Base-by-base conservation (phyloP, 805 yeast genomes). In the Pichia californica region DNA sequence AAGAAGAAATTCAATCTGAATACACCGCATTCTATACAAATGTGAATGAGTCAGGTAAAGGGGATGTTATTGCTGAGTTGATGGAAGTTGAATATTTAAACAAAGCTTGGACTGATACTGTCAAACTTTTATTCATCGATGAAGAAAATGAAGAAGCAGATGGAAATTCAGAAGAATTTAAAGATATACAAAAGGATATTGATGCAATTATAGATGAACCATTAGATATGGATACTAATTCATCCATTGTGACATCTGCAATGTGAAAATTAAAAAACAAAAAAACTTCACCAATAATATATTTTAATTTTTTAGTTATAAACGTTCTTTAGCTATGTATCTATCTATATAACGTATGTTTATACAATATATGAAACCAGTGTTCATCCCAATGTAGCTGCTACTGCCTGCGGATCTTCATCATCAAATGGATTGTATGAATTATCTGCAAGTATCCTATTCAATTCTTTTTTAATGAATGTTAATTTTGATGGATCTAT, bases 351-450 rank as follows among this genome's bases (percentile, higher is more conserved):
- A n/a, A n/a, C n/a, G n/a, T n/a, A n/a, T n/a, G n/a, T n/a, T n/a
- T n/a, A n/a, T n/a, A n/a, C n/a, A n/a, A n/a, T n/a, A n/a, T n/a
- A n/a, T n/a, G n/a, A n/a, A n/a, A n/a, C n/a, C n/a, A n/a, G n/a
- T n/a, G n/a, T n/a, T n/a, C n/a, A n/a, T n/a, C n/a, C n/a, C n/a
- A n/a, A n/a, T n/a, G n/a, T n/a, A n/a, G n/a, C n/a, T n/a, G n/a
- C n/a, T n/a, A 23, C 26, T 8, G 16, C 36, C n/a, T 33, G 25
- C 15, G 64, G 52, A 66, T 42, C 80, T 43, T 82, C 89, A 14
- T 82, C 94, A 21, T 84, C 91, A 49, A 81, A 61, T 2, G 96
- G 93, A 54, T 86, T 82, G 63, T 84, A 91, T 2, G 91, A 80
- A 58, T 91, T 93, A 61, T 85, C 80, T 2, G 95, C 79, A 20